Evolutionary conservation across 495 filamentous ascomycete genomes (phyloP).

Genomic region (Penicillium alfredii): DNA sequence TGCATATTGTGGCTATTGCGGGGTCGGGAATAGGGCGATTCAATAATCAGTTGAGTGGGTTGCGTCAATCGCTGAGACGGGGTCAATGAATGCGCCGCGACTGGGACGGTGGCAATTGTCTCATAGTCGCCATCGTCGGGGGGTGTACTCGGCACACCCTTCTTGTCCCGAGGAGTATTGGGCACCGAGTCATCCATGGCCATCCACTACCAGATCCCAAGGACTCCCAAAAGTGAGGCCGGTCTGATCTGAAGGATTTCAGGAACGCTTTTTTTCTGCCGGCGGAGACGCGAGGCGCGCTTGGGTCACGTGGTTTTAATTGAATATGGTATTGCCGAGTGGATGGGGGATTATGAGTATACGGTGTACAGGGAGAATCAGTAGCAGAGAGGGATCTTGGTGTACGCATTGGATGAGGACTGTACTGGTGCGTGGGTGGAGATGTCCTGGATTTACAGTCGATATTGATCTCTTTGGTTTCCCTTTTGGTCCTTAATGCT

Average conservation of each 20-base stretch:
- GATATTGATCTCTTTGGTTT: no score
- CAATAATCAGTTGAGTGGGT: conserved; percentile 66
- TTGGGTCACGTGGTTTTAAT: conserved; percentile 21
- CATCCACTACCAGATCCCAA: no score
- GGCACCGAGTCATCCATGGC: conserved; percentile 40
- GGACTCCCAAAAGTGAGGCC: no score
- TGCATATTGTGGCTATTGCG: conserved; percentile 41
- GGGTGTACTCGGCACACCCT: conserved; percentile 31
- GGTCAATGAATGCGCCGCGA: conserved; percentile 32
- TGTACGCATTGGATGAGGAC: no score
- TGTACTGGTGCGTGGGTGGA: no score
- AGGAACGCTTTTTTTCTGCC: conserved; percentile 26
- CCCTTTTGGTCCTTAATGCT: no score
- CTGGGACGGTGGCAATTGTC: conserved; percentile 56
- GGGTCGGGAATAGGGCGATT: conserved; percentile 23
- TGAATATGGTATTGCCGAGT: conserved; percentile 1
- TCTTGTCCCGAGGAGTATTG: conserved; percentile 47
- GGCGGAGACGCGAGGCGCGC: conserved; percentile 23
- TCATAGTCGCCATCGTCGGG: conserved; percentile 44
- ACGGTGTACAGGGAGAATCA: no score
- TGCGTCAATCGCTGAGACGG: conserved; percentile 52
- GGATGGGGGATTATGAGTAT: no score
- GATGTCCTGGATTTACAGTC: no score
- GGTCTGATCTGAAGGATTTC: conserved; percentile 5
- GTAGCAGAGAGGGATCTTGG: no score